These are phyloP conservation scores for Suillus subluteus DNA, from an alignment of 768 basidiomycete genomes.

Conservation along the genomic window DNA sequence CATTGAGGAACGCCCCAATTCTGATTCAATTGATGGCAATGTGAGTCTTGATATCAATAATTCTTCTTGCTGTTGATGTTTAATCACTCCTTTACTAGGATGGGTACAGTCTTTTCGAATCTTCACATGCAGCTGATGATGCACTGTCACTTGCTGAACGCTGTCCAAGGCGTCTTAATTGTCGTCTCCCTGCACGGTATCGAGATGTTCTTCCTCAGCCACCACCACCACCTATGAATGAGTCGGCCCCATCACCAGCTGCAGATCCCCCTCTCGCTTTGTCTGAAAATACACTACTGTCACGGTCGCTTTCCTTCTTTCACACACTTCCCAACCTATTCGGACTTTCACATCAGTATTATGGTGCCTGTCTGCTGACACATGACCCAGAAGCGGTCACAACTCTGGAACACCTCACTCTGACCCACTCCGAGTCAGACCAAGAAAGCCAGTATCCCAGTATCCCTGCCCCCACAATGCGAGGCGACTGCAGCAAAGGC, in stretches of 20 bases:
- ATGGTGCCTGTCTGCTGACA: not conserved
- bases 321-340: constrained; percentile 10
- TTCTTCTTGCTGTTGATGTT: too few relatives aligned
- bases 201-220: constrained; percentile 12
- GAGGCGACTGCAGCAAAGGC: too few relatives aligned
- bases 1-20: not conserved
- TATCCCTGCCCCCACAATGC: not conserved
- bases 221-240: constrained; percentile 7
- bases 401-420: constrained; percentile 3
- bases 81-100: too few relatives aligned
- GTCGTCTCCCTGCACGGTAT: constrained; percentile 7
- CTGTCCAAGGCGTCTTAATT: constrained; percentile 1
- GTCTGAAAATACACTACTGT: not conserved
- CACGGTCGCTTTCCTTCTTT: not conserved
- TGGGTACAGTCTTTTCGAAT: not conserved
- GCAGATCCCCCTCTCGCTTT: not conserved
- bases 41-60: not conserved
- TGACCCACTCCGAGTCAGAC: not conserved
- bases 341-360: constrained; percentile 6
- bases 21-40: not conserved
- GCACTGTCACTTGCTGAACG: constrained; percentile 3
- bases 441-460: not conserved
- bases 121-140: not conserved
- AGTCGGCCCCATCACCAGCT: not conserved
- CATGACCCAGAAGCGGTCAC: constrained; percentile 11